These are phyloP conservation scores for Kwoniella dendrophila DNA, from an alignment of 768 basidiomycete genomes.

Conservation along the genomic window DNA sequence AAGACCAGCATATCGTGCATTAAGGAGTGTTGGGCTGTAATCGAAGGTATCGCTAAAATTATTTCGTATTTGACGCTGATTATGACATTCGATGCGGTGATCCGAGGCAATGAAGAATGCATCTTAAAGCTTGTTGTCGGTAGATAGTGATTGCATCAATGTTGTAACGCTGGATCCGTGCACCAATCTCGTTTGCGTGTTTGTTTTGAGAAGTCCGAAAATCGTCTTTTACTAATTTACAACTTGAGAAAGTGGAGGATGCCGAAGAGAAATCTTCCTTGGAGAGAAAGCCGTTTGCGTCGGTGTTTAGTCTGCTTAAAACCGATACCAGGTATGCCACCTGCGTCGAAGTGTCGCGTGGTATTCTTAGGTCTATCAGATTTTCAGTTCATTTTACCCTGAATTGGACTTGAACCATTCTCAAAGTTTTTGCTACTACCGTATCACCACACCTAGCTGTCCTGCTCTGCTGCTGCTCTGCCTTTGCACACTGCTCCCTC, in stretches of 20 bases:
- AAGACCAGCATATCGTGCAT: no score
- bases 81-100: no score
- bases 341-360: neutral
- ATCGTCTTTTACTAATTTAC: no score
- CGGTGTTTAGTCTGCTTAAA: constrained; percentile 7
- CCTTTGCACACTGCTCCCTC: neutral
- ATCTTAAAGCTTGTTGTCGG: no score
- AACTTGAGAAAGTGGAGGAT: constrained; percentile 10
- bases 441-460: no score
- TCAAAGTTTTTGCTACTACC: neutral
- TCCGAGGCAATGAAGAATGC: no score
- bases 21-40: no score
- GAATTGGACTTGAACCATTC: neutral
- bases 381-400: neutral
- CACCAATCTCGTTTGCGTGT: neutral
- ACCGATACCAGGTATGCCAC: constrained; percentile 1
- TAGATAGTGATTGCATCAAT: no score
- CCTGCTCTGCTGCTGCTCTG: neutral
- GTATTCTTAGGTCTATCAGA: neutral
- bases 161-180: no score
- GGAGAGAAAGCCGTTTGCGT: neutral
- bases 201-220: no score
- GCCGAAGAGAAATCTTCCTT: neutral
- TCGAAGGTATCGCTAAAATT: no score
- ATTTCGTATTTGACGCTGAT: no score